Evolutionary conservation across 495 filamentous ascomycete genomes (phyloP).

Genomic region (Zalerion maritima): DNA sequence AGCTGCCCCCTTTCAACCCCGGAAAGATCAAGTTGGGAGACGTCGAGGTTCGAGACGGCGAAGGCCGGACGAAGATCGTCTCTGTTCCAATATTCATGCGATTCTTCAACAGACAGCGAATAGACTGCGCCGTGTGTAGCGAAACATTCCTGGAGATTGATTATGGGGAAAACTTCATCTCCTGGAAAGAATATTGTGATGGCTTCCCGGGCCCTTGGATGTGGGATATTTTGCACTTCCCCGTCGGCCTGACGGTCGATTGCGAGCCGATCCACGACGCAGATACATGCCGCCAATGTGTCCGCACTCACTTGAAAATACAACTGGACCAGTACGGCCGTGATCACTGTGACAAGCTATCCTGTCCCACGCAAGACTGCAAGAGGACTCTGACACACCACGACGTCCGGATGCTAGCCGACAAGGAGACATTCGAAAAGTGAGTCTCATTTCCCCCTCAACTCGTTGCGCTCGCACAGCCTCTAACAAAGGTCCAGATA

Average conservation of each 20-base stretch:
- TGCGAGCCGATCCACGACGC: slow-evolving; percentile 4
- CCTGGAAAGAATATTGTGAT: slow-evolving; percentile 1
- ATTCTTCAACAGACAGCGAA: neutral
- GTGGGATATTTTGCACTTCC: slow-evolving; percentile 4
- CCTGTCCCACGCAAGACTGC: slow-evolving; percentile 6
- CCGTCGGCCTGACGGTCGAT: neutral
- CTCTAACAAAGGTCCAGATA: too few species aligned
- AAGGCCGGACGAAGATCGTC: slow-evolving; percentile 2
- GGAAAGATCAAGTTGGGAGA: neutral
- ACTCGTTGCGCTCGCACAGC: too few species aligned
- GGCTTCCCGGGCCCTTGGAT: slow-evolving; percentile 7
- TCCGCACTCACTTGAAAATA: slow-evolving; percentile 2
- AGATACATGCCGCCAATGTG: slow-evolving; percentile 7
- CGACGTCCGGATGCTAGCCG: slow-evolving; percentile 4
- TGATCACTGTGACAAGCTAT: slow-evolving; percentile 1
- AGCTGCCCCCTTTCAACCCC: too few species aligned
- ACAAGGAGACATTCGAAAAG: slow-evolving; percentile 1
- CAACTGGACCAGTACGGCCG: slow-evolving; percentile 5
- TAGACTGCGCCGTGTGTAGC: slow-evolving; percentile 2
- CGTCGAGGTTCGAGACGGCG: slow-evolving; percentile 5
- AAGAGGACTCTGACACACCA: slow-evolving; percentile 4
- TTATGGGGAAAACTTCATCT: slow-evolving; percentile 1
- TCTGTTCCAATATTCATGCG: slow-evolving; percentile 6
- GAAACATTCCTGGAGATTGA: too few species aligned
- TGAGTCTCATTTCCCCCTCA: too few species aligned